Percentiles rank a stretch among this genome's conserved stretches.
These are phyloP conservation scores for Phytophthora sp. DNA, from an alignment of 352 stramenopile genomes.

Conservation along the genomic window DNA sequence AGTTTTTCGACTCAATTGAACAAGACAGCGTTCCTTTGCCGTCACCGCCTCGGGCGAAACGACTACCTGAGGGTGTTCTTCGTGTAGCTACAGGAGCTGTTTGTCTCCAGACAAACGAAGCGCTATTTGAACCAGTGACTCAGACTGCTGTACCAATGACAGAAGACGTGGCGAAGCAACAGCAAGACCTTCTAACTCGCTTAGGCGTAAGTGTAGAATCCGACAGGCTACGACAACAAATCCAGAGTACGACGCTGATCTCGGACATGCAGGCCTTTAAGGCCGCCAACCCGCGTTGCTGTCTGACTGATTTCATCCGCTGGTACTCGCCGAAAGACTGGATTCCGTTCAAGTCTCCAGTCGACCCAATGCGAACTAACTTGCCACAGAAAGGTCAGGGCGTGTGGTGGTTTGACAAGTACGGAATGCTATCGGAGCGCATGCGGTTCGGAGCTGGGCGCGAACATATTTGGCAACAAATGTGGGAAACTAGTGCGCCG, in stretches of 20 bases:
- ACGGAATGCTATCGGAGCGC: conserved; percentile 76
- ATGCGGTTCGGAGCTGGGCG: conserved; percentile 56
- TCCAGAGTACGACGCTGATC: conserved; percentile 73
- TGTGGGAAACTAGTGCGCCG: conserved; percentile 65
- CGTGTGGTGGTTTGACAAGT: conserved; percentile 72
- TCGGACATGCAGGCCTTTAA: conserved; percentile 91
- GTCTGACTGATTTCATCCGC: conserved; percentile 80
- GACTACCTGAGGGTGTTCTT: conserved; percentile 40
- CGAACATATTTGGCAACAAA: conserved; percentile 75
- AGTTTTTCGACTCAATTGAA: conserved; percentile 86
- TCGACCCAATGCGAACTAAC: conserved; percentile 18
- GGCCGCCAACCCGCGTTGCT: conserved; percentile 70
- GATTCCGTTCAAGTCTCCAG: conserved; percentile 50
- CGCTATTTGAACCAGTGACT: conserved; percentile 70
- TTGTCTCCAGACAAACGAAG: conserved; percentile 53
- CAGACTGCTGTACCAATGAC: conserved; percentile 75
- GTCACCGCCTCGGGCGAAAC: conserved; percentile 10
- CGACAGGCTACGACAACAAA: conserved; percentile 70
- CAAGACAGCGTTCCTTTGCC: conserved; percentile 38
- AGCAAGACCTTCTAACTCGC: conserved; percentile 76
- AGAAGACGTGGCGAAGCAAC: conserved; percentile 78
- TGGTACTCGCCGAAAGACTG: conserved; percentile 89
- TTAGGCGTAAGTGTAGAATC: conserved; percentile 71
- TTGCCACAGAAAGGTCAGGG: conserved; percentile 52
- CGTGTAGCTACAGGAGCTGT: conserved; percentile 41